Evolutionary conservation across 345 rosid genomes (phyloP).

Genomic region (Syzygium grande): DNA sequence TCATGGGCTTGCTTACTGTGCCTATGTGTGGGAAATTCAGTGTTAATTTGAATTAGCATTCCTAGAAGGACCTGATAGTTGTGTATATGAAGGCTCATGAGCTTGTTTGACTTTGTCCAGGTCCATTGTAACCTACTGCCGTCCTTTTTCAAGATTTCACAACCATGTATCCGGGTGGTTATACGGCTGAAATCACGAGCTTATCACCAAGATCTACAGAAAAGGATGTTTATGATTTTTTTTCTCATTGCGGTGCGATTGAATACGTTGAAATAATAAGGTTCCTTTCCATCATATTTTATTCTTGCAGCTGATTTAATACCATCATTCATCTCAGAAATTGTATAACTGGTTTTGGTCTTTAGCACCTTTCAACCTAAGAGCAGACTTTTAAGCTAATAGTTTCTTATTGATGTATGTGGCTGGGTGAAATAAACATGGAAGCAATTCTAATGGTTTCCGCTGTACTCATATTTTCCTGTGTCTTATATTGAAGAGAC

Average conservation of each 20-base stretch:
- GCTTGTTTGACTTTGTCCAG: not conserved
- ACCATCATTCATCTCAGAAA: not conserved
- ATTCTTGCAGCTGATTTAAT: not conserved
- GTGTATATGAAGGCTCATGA: not conserved
- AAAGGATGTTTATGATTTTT: conserved; percentile 61
- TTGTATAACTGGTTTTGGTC: not conserved
- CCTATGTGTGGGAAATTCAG: not conserved
- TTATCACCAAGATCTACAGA: conserved; percentile 66
- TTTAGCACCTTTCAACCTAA: not conserved
- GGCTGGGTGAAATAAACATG: not conserved
- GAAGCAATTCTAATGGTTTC: not conserved
- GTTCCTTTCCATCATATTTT: conserved; percentile 18
- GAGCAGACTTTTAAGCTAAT: not conserved
- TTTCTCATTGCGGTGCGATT: conserved; percentile 60
- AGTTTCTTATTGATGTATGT: not conserved
- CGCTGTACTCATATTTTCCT: not conserved
- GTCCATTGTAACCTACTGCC: not conserved
- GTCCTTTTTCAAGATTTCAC: not conserved
- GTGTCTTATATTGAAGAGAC: not conserved
- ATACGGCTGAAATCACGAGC: conserved; percentile 63
- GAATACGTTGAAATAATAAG: conserved; percentile 65
- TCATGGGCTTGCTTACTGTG: not conserved
- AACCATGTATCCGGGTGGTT: conserved; percentile 61
- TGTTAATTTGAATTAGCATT: not conserved
- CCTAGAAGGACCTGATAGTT: not conserved